Evolutionary conservation across 2,329 filamentous ascomycete species (phyloP), one percentile per base, ranked within the genome.

Genomic region (Phyllosticta capitalensis): DNA sequence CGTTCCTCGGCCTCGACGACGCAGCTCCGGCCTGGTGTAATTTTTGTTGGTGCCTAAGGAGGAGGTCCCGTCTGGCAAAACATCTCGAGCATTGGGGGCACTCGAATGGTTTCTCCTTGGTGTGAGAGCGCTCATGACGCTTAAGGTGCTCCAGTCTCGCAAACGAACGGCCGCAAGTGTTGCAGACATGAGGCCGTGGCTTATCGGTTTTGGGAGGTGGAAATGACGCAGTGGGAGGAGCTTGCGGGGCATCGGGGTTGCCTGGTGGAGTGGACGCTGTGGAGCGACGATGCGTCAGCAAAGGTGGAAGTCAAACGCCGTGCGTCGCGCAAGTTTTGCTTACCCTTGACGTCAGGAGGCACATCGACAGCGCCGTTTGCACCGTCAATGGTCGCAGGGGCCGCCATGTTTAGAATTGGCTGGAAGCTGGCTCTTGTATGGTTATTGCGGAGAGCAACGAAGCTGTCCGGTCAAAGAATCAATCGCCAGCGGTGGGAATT

Each of bases 101-200:
- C 75, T 96, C 91, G 68, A 99, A 99, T 0, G 94, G 94, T 79
- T 99, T 99, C 77, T 99, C 92, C 74, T 99, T 96, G 52, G 92
- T 96, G 72, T 96, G 92, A n/a, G 91, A 96, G 63, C 94, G 85
- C 76, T 97, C 94, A 75, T 99, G 94, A 62, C 94, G 88, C 78
- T 99, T 99, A 65, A 99, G 78, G 73, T 99, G 94, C 76, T 99
- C 94, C 67, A 99, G 78, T 62, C 94, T 86, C 61, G 94, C 94
- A 73, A 99, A 99, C 30, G 90, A 95, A 65, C 94, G 86, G 68
- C 86, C 84, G 74, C 94, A 99, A 54, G 92, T 97, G 49, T 81
- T 85, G 78, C 94, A 99, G 62, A 95, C 86, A 75, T 99, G 94
- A 64, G 94, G 94, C 64, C 92, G 85, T 60, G 94, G 94, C 78